These are phyloP conservation scores for Diversispora eburnea DNA, from an alignment of 192 early-diverging fungal genomes.

Conservation along the genomic window DNA sequence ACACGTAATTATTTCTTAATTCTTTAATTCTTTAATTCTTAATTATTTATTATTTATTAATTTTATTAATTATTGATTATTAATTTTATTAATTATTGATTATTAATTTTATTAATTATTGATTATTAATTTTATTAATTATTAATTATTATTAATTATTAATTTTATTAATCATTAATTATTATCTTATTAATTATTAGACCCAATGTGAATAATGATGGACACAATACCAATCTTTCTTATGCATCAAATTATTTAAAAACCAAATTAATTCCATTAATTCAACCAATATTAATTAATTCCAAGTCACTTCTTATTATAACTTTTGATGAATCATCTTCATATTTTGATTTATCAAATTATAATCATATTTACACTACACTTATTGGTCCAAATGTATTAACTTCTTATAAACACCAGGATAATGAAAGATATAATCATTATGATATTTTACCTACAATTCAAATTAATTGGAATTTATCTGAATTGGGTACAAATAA, in stretches of 20 bases:
- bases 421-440: conserved; percentile 9
- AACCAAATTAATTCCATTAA: conserved; percentile 3
- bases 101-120: background rate
- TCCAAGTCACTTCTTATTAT: conserved; percentile 16
- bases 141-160: background rate
- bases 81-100: conserved; percentile 12
- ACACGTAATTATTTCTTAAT: conserved; percentile 20
- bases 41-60: background rate
- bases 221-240: conserved; percentile 46
- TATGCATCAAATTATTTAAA: conserved; percentile 51
- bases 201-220: conserved; percentile 62
- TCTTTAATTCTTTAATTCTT: conserved; percentile 17
- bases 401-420: conserved; percentile 9
- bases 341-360: conserved; percentile 1
- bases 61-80: conserved; percentile 17
- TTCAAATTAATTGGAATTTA: conserved; percentile 25
- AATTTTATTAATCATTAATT: background rate
- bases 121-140: conserved; percentile 23
- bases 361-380: conserved; percentile 19
- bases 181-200: background rate
- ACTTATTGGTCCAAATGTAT: conserved; percentile 26
- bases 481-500: background rate
- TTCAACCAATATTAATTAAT: conserved; percentile 13
- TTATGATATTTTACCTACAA: conserved; percentile 10
- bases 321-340: conserved; percentile 11